A percentile compares a stretch with the other conserved stretches of the same genome.
These are phyloP conservation scores for Fomes fomentarius DNA, from an alignment of 1,284 basidiomycete genomes.

Conservation along the genomic window DNA sequence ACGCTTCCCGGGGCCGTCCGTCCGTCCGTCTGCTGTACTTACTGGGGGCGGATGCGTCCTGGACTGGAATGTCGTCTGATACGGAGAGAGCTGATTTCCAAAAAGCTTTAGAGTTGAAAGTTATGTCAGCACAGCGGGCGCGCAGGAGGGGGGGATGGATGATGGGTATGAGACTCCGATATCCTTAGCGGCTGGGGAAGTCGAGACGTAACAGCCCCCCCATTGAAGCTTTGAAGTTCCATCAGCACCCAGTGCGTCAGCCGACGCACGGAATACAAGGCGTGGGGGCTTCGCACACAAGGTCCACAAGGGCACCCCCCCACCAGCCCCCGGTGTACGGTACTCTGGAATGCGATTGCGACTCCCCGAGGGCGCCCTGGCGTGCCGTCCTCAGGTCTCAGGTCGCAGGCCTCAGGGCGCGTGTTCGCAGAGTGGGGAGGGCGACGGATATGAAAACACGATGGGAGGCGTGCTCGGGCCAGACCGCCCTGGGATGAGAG, in stretches of 20 bases:
- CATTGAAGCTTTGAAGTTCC: too few species aligned
- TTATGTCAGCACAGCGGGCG: conserved; percentile 27
- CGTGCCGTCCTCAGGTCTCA: conserved; percentile 1
- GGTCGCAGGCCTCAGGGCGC: too few species aligned
- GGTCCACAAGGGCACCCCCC: too few species aligned
- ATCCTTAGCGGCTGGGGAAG: not conserved
- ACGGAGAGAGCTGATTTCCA: too few species aligned
- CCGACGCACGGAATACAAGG: conserved; percentile 20
- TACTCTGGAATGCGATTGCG: too few species aligned
- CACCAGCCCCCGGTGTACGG: too few species aligned
- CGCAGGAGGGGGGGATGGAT: conserved; percentile 13
- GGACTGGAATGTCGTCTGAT: too few species aligned
- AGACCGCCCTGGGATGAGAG: conserved; percentile 6
- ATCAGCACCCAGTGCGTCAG: conserved; percentile 21
- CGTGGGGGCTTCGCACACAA: conserved; percentile 6
- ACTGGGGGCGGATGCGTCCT: too few species aligned
- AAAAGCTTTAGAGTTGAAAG: conserved; percentile 18
- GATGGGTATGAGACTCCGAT: too few species aligned
- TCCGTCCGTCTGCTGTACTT: too few species aligned
- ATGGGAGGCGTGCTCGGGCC: conserved; percentile 7
- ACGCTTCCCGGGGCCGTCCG: too few species aligned
- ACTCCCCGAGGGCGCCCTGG: not conserved
- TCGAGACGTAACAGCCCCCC: too few species aligned
- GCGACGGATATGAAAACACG: conserved; percentile 17
- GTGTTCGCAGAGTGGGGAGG: conserved; percentile 16